Base-by-base conservation (phyloP, 225 moss, liverwort and hornwort genomes). In the Marchantia paleacea region DNA sequence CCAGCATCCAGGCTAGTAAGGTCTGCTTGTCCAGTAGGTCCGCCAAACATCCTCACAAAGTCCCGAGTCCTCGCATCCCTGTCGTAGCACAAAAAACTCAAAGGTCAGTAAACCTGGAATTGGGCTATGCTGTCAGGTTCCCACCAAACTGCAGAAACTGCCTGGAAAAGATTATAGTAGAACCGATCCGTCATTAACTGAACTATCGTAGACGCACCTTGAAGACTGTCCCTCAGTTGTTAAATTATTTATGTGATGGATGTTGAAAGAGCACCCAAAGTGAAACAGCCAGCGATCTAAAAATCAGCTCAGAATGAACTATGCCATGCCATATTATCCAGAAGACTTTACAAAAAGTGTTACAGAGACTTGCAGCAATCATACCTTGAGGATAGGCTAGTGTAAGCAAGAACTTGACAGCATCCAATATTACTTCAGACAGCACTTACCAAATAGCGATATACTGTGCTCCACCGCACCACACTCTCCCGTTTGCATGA, bases 11-110 rank as follows among this genome's bases (percentile, higher is more conserved):
- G 81, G 79, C 79, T 91, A 57, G 82, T 83, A 26, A 87, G 72
- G 73, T 90, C 91, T 63, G 84, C 79, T 79, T 90, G 76, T 25
- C 81, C 94, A 75, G 76, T 80, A 2, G 82, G 65, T 24, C 88
- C 86, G 50, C 82, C 80, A 71, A 95, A 90, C 30, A 94, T 82
- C 85, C 82, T 88, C 12, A 95, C 12, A 31, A 88, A 87, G 63
- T 94, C 95, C 66, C 90, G 89, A 49, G 92, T 92, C 84, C 90
- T 89, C 26, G 94, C 94, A 87, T 99, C 99, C 99, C 99, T 95
- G 91, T 82, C 11, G 88, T 47, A 57, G 79, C 55, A 67, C 11
- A 58, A 12, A 58, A 55, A 26, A 11, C 13, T 74, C 54, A 74
- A 12, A 57, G 72, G 12, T 52, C n/a, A 72, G 18, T 2, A 69